Evolutionary conservation across 441 rosid species (phyloP), one percentile per base, ranked within the genome.

Genomic region (Croton laevigatus): DNA sequence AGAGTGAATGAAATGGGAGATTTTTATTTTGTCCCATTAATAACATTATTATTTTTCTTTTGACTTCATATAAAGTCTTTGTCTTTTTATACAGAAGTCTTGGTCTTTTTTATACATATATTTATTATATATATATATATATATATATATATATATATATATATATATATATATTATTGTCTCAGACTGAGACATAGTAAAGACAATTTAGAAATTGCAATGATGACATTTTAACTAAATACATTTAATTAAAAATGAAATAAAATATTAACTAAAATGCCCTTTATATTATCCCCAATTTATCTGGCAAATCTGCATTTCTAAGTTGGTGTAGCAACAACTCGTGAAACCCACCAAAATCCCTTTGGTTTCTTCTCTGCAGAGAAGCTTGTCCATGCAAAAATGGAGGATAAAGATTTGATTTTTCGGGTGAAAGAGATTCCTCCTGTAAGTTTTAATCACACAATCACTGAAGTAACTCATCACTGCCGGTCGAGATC

Each of bases 251-350:
- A 84, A 79, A 86, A 34, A 38, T 54, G 19, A 57, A 44, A 68
- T 51, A 10, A 40, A 58, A 38, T 52, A 3, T 3, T 48, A 48
- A 48, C 16, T 48, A 14, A 17, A n/a, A 0, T 2, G 10, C 51
- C 0, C n/a, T n/a, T n/a, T n/a, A 1, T n/a, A 52, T 89, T 20
- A 87, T 95, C 68, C 91, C 99, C 7, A 92, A 95, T 66, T 83
- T 87, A 66, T 92, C 97, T 9, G 82, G 91, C 22, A 89, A 85
- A 82, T 78, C 96, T 54, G 80, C 94, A 59, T 91, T 94, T 68
- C 59, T 76, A 66, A 83, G 77, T 60, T 88, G 96, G 96, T 94
- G 96, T 72, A 62, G 70, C 60, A 80, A 75, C 17, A 75, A 67
- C 53, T 78, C 80, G 14, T 8, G 79, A 6, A 75, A 76, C 6